phyloP scores from a whole-genome alignment of 225 moss, liverwort and hornwort species.

The Physcomitrellopsis africana region DNA sequence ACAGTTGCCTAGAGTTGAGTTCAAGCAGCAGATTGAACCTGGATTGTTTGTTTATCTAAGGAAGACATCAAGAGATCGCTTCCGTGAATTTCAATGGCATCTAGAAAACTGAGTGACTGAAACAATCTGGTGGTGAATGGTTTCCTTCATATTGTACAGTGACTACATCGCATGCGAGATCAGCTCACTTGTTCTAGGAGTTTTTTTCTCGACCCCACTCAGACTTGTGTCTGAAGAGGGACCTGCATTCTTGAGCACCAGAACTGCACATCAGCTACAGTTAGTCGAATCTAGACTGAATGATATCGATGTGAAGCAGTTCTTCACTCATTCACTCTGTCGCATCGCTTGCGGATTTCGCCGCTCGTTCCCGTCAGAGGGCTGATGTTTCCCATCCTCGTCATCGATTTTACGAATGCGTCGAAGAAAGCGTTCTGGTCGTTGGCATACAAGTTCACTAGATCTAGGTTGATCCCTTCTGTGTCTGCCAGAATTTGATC shows the following conservation, averaged over 20 bases:
- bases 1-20: too few relatives aligned
- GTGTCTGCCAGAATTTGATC: constrained; percentile 61
- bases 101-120: too few relatives aligned
- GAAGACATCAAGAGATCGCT: too few relatives aligned
- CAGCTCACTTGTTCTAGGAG: background rate
- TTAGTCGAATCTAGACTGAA: constrained; percentile 20
- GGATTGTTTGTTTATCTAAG: too few relatives aligned
- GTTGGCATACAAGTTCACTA: constrained; percentile 42
- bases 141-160: constrained; percentile 16
- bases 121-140: too few relatives aligned
- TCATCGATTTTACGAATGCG: constrained; percentile 60
- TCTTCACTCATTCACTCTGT: constrained; percentile 26
- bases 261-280: constrained; percentile 25
- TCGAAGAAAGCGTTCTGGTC: constrained; percentile 57
- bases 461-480: constrained; percentile 9
- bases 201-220: constrained; percentile 24
- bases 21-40: too few relatives aligned
- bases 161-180: constrained; percentile 37
- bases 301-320: background rate
- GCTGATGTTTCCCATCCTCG: constrained; percentile 71
- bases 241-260: constrained; percentile 30
- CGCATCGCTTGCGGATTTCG: constrained; percentile 64
- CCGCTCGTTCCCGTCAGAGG: constrained; percentile 51
- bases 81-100: too few relatives aligned
- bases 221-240: constrained; percentile 32